phyloP scores from a whole-genome alignment of 1,284 basidiomycete genomes.

The Cutaneotrichosporon daszewskae region DNA sequence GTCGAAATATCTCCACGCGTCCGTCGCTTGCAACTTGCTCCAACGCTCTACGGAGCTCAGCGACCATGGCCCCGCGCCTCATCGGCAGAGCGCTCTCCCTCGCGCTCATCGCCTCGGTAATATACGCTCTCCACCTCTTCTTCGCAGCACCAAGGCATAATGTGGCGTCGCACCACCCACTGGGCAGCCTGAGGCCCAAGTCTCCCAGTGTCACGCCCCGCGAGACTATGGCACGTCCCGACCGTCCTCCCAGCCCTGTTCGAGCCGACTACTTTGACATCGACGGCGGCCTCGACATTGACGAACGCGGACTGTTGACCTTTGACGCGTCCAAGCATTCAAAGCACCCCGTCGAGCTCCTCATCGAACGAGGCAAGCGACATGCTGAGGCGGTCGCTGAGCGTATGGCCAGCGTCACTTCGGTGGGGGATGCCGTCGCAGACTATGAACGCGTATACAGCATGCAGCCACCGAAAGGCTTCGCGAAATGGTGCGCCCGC shows the following conservation, averaged over 20 bases:
- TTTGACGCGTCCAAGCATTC: conserved; percentile 8
- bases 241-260: too few relatives aligned
- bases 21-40: too few relatives aligned
- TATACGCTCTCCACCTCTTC: conserved; percentile 3
- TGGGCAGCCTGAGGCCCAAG: not conserved
- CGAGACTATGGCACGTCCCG: not conserved
- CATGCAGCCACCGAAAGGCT: conserved; percentile 37
- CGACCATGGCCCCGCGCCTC: conserved; percentile 1
- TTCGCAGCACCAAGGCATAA: not conserved
- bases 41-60: too few relatives aligned
- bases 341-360: conserved; percentile 33
- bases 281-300: conserved; percentile 11
- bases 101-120: not conserved
- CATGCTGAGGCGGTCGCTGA: conserved; percentile 20
- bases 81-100: conserved; percentile 1
- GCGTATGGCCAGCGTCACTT: conserved; percentile 20
- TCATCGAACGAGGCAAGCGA: conserved; percentile 28
- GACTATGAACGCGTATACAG: conserved; percentile 32
- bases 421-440: conserved; percentile 27
- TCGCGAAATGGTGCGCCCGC: conserved; percentile 32
- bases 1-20: not conserved
- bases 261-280: conserved; percentile 4
- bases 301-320: conserved; percentile 14
- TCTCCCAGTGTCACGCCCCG: not conserved
- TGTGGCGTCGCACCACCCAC: not conserved